Conservation (phyloP, 2,329 filamentous ascomycete species). For the Bretziella fagacearum region DNA sequence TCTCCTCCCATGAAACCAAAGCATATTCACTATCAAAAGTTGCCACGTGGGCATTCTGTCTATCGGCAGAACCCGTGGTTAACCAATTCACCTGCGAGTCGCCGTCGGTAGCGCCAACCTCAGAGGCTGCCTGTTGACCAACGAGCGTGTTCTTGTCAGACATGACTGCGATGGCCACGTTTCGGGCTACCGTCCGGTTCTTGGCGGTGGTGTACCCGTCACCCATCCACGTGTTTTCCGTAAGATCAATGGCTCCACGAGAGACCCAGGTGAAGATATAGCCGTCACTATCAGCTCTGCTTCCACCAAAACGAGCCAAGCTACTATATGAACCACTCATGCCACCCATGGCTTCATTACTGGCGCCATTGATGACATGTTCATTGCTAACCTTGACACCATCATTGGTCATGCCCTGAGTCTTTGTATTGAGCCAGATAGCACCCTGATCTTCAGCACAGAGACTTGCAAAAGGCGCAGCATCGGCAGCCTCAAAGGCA, state of each 20-base stretch:
- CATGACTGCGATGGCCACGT: slow-evolving; percentile 40
- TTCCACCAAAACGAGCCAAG: slow-evolving; percentile 35
- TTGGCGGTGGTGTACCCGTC: slow-evolving; percentile 32
- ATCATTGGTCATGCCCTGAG: slow-evolving; percentile 33
- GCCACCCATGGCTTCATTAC: slow-evolving; percentile 42
- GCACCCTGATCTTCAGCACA: slow-evolving; percentile 46
- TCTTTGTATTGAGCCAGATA: slow-evolving; percentile 47
- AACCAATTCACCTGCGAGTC: slow-evolving; percentile 45
- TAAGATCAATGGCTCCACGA: slow-evolving; percentile 38
- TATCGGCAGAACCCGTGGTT: slow-evolving; percentile 32
- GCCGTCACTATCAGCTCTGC: slow-evolving; percentile 20
- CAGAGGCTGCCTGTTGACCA: slow-evolving; percentile 35
- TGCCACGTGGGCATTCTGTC: slow-evolving; percentile 41
- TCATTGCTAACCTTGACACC: slow-evolving; percentile 46
- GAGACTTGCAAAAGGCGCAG: slow-evolving; percentile 38
- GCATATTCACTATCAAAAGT: too few species aligned
- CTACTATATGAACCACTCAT: slow-evolving; percentile 45
- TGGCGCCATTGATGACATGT: slow-evolving; percentile 41
- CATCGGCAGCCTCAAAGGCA: slow-evolving; percentile 42
- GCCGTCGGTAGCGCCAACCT: slow-evolving; percentile 34
- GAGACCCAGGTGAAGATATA: slow-evolving; percentile 50
- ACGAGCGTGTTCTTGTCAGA: slow-evolving; percentile 40
- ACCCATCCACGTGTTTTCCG: slow-evolving; percentile 40
- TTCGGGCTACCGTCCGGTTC: slow-evolving; percentile 40
- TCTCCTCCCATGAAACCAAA: too few species aligned